Conservation (phyloP, 495 filamentous ascomycete genomes). For the Tuber calosporum region DNA sequence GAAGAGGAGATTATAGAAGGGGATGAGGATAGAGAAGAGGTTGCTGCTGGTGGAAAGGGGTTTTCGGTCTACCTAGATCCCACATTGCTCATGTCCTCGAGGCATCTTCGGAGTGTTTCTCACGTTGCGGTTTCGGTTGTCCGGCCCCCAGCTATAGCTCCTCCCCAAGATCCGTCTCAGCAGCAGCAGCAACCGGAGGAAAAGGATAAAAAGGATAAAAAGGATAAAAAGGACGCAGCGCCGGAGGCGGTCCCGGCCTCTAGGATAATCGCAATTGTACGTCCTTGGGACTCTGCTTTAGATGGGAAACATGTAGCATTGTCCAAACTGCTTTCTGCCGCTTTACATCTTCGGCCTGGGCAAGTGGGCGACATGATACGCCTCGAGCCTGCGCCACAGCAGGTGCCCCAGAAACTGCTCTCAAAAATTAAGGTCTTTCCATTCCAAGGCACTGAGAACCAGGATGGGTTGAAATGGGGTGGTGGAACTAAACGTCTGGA, state of each 20-base stretch:
- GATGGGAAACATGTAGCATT: constrained; percentile 69
- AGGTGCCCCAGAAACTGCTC: constrained; percentile 50
- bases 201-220: constrained; percentile 57
- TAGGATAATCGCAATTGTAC: constrained; percentile 67
- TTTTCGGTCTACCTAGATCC: constrained; percentile 53
- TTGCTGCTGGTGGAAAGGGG: constrained; percentile 60
- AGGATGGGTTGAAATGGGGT: constrained; percentile 72
- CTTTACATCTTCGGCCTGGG: constrained; percentile 57
- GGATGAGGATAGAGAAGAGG: constrained; percentile 51
- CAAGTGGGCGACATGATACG: constrained; percentile 84
- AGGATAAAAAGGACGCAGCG: constrained; percentile 45
- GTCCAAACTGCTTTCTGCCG: constrained; percentile 64
- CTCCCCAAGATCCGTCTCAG: constrained; percentile 66
- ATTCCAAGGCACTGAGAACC: constrained; percentile 54
- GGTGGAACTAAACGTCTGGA: constrained; percentile 62
- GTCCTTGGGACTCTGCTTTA: constrained; percentile 78
- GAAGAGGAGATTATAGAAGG: constrained; percentile 43
- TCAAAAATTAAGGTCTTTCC: constrained; percentile 67
- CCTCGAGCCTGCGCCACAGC: constrained; percentile 65
- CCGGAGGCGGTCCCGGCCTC: constrained; percentile 45
- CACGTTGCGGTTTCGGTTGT: constrained; percentile 72
- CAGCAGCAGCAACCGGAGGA: constrained; percentile 56
- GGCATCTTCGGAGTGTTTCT: constrained; percentile 61
- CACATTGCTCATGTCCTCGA: constrained; percentile 56
- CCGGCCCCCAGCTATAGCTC: constrained; percentile 68